Evolutionary conservation across 1,139 yeast species (phyloP), one percentile per base, ranked within the genome.

Genomic region (Nematodospora anomalae): DNA sequence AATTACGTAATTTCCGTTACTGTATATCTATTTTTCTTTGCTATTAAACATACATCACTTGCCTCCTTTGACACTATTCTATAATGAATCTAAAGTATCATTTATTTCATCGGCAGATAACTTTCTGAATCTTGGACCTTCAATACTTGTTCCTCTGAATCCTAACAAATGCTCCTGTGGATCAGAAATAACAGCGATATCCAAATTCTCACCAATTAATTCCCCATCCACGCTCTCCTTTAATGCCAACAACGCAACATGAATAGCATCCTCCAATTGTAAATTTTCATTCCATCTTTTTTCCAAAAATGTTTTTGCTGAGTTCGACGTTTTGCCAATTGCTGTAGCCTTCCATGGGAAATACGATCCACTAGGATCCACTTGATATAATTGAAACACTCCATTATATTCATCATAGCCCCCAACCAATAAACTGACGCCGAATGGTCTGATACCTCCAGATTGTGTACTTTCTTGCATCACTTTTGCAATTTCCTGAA

Each of bases 331-430:
- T 60, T 89, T 90, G 46, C 99, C 99, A 52, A 94, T 92, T 20
- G 98, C 97, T 3, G 98, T 92, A 20, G 98, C 98, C 64, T 92
- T 92, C 99, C 99, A 94, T n/a, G 98, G 97, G 76, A 88, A 94
- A 62, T 85, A 94, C 37, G 96, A 83, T 10, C 99, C 99, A 4
- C 96, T 85, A 4, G 99, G 99, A 66, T 94, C 98, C 33, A 94
- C 96, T 64, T 94, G 98, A 62, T 92, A 94, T 45, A 94, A 73
- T 56, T 87, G 88, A 62, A 79, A 89, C 13, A 54, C 43, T 79
- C 89, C 64, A 63, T 83, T 57, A 74, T 71, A 83, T 30, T 85
- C 89, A 58, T 94, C 98, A 60, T 87, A 79, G 18, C 98, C 98
- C 6, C 97, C 98, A 25, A 92, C 90, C 40, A 94, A 71, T 44